Base-by-base conservation (phyloP, 805 yeast genomes). In the Kurtzmaniella cleridarum region DNA sequence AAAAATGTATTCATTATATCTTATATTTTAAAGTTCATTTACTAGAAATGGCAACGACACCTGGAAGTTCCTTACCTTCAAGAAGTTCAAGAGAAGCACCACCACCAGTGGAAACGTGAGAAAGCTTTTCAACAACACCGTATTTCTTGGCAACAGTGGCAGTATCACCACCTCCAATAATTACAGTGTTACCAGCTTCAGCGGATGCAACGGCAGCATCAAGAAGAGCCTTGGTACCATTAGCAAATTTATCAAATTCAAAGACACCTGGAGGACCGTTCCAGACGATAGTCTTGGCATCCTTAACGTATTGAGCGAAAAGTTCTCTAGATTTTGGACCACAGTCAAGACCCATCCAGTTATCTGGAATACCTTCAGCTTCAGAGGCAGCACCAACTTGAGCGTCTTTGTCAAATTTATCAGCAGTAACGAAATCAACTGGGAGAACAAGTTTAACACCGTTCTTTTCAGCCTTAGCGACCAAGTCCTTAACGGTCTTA, bases 241-340 rank as follows among this genome's bases (percentile, higher is more conserved):
- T 69, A 54, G 96, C 84, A 64, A 93, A 93, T 59, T 76, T 77
- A 54, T 87, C 96, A 61, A 93, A 93, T 76, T 93, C 98, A 66
- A 93, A 93, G 56, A 93, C 98, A 78, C 98, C 98, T 71, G 98
- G 97, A 50, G 98, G 98, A 67, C 98, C 98, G 77, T 93, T 93
- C 98, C 98, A 93, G 64, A 93, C 93, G 59, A 93, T 91, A 59
- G 98, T 93, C 81, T 91, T 89, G 55, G 98, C 95, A 71, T 83
- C 76, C 50, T 84, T 84, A 55, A 93, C 87, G 49, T 96, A 82
- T 51, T 73, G 81, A 51, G 82, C 78, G 64, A 85, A 93, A 54
- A 84, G 76, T 68, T 80, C 76, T 59, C 79, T 75, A 46, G 95
- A 78, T 75, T 86, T 82, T 72, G 89, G 90, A 72, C 98, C 98